A percentile compares a stretch with the other conserved stretches of the same genome.
phyloP scores from a whole-genome alignment of 305 asterid species.

The Plantago coronopus region DNA sequence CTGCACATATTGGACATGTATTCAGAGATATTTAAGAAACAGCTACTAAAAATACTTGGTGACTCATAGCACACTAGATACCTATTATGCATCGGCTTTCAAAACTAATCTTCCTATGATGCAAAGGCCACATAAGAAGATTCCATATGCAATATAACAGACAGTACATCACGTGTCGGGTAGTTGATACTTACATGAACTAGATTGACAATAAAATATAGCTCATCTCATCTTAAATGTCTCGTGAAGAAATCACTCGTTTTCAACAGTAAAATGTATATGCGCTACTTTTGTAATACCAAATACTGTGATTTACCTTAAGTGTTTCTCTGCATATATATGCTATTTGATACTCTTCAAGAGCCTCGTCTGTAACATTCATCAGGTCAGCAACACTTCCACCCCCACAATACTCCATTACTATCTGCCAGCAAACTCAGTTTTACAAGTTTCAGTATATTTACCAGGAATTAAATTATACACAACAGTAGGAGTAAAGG shows the following conservation, averaged over 20 bases:
- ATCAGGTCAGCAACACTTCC: constrained; percentile 98
- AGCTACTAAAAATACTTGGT: constrained; percentile 23
- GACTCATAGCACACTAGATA: background rate
- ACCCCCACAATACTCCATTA: constrained; percentile 99
- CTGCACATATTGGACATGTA: constrained; percentile 40
- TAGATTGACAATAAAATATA: background rate
- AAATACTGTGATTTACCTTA: constrained; percentile 48
- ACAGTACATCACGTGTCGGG: constrained; percentile 1
- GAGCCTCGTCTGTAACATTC: constrained; percentile 81
- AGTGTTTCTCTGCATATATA: constrained; percentile 87
- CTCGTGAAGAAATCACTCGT: background rate
- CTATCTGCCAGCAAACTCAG: constrained; percentile 66
- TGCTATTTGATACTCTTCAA: constrained; percentile 94
- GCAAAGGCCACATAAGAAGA: background rate
- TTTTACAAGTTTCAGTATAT: constrained; percentile 23
- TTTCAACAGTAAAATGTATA: background rate
- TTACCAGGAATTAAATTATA: constrained; percentile 12
- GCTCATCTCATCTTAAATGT: too few relatives aligned
- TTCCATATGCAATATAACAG: background rate
- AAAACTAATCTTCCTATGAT: constrained; percentile 8
- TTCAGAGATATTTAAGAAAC: constrained; percentile 9
- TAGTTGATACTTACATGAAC: constrained; percentile 1
- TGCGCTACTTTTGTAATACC: constrained; percentile 1
- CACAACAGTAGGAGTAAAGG: constrained; percentile 16
- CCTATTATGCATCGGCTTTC: background rate